A percentile compares a stretch with the other conserved stretches of the same genome.
Evolutionary conservation across 2,329 filamentous ascomycete species (phyloP).

Genomic region (Tolypocladium guangdongense): DNA sequence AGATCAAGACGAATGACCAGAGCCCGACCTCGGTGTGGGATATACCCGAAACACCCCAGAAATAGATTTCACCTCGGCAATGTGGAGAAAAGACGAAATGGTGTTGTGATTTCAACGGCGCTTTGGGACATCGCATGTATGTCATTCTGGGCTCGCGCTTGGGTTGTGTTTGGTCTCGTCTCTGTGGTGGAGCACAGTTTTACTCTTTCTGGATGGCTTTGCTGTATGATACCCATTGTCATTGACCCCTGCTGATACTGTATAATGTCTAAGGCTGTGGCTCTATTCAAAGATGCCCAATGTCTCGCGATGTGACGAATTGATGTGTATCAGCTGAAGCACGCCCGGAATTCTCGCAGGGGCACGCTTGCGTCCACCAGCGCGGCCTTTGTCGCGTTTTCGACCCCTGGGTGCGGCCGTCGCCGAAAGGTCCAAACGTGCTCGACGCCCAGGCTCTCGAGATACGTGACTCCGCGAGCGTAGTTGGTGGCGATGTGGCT

Average conservation of each 20-base stretch:
- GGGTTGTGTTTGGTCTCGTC: not conserved
- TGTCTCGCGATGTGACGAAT: not conserved
- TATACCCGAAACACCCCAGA: conserved; percentile 22
- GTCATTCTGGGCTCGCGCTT: not conserved
- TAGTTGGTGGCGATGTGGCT: conserved; percentile 86
- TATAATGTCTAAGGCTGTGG: not conserved
- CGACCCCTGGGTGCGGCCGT: conserved; percentile 16
- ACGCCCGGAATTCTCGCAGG: conserved; percentile 26
- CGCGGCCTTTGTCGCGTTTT: conserved; percentile 18
- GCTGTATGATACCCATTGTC: conserved; percentile 3
- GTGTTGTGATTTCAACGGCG: not conserved
- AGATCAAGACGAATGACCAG: not conserved
- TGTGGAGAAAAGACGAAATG: not conserved
- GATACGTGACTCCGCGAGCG: conserved; percentile 54
- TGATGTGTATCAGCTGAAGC: conserved; percentile 9
- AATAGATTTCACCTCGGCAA: not conserved
- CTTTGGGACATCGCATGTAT: not conserved
- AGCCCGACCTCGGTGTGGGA: conserved; percentile 3
- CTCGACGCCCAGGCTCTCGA: conserved; percentile 53
- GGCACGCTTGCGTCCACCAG: conserved; percentile 33
- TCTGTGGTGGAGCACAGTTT: not conserved
- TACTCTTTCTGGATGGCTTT: not conserved
- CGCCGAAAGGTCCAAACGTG: conserved; percentile 48
- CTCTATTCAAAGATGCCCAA: not conserved
- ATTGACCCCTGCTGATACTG: not conserved